Conservation (phyloP, 1,284 basidiomycete genomes). For the Coniferiporia weirii region DNA sequence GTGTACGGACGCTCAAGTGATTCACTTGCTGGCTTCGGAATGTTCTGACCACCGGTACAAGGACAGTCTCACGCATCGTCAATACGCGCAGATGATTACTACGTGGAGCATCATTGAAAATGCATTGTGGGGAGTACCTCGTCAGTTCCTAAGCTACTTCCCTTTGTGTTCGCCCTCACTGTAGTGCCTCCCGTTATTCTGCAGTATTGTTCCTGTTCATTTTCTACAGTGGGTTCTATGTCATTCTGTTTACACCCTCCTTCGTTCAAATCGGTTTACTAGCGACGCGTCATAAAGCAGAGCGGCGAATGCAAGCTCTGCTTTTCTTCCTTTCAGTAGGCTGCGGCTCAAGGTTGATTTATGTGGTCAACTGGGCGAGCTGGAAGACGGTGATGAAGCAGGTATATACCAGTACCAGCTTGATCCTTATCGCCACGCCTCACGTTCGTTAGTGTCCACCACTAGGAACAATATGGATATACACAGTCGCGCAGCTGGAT, state of each 20-base stretch:
- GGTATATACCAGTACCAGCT: conserved; percentile 35
- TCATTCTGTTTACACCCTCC: not conserved
- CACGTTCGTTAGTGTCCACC: conserved; percentile 53
- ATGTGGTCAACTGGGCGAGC: conserved; percentile 58
- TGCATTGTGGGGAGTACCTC: conserved; percentile 59
- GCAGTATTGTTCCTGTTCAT: conserved; percentile 67
- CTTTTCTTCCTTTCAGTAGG: conserved; percentile 55
- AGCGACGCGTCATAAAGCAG: conserved; percentile 62
- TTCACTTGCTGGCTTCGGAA: conserved; percentile 1
- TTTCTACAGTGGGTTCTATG: conserved; percentile 60
- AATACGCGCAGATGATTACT: conserved; percentile 58
- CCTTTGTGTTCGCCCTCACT: not conserved
- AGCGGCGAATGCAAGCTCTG: conserved; percentile 44
- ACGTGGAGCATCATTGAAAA: conserved; percentile 44
- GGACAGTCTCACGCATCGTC: conserved; percentile 63
- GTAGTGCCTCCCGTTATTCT: conserved; percentile 5
- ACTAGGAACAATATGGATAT: conserved; percentile 71
- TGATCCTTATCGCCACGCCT: conserved; percentile 8
- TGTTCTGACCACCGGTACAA: conserved; percentile 14
- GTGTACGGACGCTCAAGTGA: conserved; percentile 47
- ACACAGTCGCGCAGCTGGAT: conserved; percentile 60
- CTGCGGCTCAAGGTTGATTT: conserved; percentile 61
- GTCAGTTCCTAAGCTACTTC: conserved; percentile 38
- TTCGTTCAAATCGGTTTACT: conserved; percentile 8
- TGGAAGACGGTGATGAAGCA: conserved; percentile 69